Evolutionary conservation across 2,329 filamentous ascomycete species (phyloP).

Genomic region (Colletotrichum liaoningense): DNA sequence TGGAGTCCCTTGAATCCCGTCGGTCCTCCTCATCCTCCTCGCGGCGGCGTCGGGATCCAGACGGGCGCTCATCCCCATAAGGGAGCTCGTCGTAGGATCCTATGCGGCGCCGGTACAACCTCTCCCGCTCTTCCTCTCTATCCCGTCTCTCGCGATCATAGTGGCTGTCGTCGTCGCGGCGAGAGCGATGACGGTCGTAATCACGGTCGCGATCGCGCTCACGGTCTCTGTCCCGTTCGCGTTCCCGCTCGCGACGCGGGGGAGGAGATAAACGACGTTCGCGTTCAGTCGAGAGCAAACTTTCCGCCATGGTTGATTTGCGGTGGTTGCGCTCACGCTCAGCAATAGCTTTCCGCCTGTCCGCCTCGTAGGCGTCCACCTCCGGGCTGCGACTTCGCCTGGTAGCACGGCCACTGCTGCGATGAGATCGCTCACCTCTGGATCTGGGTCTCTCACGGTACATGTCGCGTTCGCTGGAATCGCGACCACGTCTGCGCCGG

Average conservation of each 20-base stretch:
- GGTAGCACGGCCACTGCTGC: slow-evolving; percentile 64
- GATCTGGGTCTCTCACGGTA: slow-evolving; percentile 70
- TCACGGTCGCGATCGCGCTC: slow-evolving; percentile 54
- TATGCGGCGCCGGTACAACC: slow-evolving; percentile 84
- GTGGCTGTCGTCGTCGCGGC: slow-evolving; percentile 72
- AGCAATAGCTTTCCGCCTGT: slow-evolving; percentile 91
- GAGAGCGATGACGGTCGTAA: slow-evolving; percentile 63
- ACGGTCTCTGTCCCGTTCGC: slow-evolving; percentile 47
- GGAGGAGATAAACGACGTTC: slow-evolving; percentile 59
- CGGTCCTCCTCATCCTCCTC: slow-evolving; percentile 82
- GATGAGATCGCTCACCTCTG: slow-evolving; percentile 73
- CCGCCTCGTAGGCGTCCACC: slow-evolving; percentile 92
- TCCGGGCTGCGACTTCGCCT: slow-evolving; percentile 90
- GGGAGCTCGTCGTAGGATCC: slow-evolving; percentile 89
- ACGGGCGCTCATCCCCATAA: slow-evolving; percentile 81
- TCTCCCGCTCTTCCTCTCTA: slow-evolving; percentile 90
- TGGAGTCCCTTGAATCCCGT: slow-evolving; percentile 74
- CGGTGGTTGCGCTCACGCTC: slow-evolving; percentile 95
- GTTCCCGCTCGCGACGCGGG: slow-evolving; percentile 49
- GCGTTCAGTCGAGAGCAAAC: slow-evolving; percentile 57
- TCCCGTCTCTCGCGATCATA: slow-evolving; percentile 91
- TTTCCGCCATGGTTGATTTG: slow-evolving; percentile 79
- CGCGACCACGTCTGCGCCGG: slow-evolving; percentile 68
- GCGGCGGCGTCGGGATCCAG: slow-evolving; percentile 78
- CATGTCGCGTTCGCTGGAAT: slow-evolving; percentile 60